Evolutionary conservation across 2,329 filamentous ascomycete species (phyloP), one percentile per base, ranked within the genome.

Genomic region (Neophaeococcomyces mojaviensis): DNA sequence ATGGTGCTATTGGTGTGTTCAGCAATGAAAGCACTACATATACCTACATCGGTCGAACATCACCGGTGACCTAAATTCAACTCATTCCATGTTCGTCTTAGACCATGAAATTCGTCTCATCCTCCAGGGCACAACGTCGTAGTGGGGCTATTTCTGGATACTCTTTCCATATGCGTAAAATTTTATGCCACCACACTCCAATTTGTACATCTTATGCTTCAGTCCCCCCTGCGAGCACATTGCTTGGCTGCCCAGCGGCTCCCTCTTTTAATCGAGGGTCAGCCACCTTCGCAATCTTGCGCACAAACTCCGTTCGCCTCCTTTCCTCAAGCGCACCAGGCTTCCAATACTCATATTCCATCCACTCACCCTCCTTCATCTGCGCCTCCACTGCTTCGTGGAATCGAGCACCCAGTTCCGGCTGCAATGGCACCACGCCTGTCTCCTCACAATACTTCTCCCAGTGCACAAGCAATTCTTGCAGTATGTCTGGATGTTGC

Each of bases 321-420:
- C 69, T 69, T 15, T 71, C 65, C 37, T 76, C 70, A 16, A 72
- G 62, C 3, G 72, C 73, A 0, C 73, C 73, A 3, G 69, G 65
- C 49, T 75, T 73, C 77, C 77, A 82, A 52, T 81, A 81, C 60
- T 81, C 76, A 59, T 79, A 80, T 62, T 81, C 77, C 63, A 81
- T 80, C 78, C 77, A 81, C 5, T 72, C 76, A 56, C 81, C 78
- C 59, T 82, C 77, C 0, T 73, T 74, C 78, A 81, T 81, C 67
- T 81, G 77, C 49, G 73, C 77, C 60, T 82, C 78, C 55, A 74
- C 78, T 0, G 76, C 77, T 47, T 74, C 74, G 43, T 82, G 64
- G 64, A 74, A 81, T 6, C 54, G 44, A 2, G 72, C 64, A 0
- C 78, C 78, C 35, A 81, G 59, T 50, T 76, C 77, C 1, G 76